These are phyloP conservation scores for Bacidia rubella DNA, from an alignment of 495 filamentous ascomycete species.

Conservation along the genomic window DNA sequence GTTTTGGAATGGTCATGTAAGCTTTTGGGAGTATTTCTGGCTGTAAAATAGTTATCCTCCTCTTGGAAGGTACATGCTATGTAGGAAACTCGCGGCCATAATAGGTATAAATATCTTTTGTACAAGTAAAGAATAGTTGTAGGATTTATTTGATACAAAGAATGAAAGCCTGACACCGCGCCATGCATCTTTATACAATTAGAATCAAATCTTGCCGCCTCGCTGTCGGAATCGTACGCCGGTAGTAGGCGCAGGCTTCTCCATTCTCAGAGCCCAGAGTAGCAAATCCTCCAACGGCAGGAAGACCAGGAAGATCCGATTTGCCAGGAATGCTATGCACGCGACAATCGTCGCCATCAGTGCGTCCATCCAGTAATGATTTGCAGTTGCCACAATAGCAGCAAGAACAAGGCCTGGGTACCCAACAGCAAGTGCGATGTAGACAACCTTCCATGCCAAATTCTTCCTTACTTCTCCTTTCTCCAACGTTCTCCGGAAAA, in stretches of 20 bases:
- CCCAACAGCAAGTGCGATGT: slow-evolving; percentile 33
- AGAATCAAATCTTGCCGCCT: slow-evolving; percentile 12
- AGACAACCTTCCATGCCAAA: slow-evolving; percentile 28
- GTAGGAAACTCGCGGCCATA: background rate
- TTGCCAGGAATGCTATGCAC: slow-evolving; percentile 33
- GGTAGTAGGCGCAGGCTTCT: slow-evolving; percentile 45
- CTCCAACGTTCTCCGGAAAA: slow-evolving; percentile 33
- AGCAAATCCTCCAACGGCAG: slow-evolving; percentile 44
- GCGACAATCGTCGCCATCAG: slow-evolving; percentile 36
- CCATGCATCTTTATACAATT: background rate
- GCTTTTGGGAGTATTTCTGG: no score
- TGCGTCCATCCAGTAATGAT: slow-evolving; percentile 54
- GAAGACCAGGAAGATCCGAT: slow-evolving; percentile 39
- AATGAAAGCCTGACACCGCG: no score
- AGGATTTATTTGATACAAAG: no score
- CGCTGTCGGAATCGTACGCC: slow-evolving; percentile 26
- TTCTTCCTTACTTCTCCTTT: slow-evolving; percentile 31
- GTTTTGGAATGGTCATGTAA: no score
- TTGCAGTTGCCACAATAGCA: slow-evolving; percentile 52
- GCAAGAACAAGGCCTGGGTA: slow-evolving; percentile 47
- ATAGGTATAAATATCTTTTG: background rate
- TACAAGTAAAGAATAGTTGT: background rate
- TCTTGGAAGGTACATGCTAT: background rate
- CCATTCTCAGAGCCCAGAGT: slow-evolving; percentile 38
- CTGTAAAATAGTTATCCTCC: no score